Base-by-base conservation (phyloP, 257 asterid species). In the Solanum chilense region DNA sequence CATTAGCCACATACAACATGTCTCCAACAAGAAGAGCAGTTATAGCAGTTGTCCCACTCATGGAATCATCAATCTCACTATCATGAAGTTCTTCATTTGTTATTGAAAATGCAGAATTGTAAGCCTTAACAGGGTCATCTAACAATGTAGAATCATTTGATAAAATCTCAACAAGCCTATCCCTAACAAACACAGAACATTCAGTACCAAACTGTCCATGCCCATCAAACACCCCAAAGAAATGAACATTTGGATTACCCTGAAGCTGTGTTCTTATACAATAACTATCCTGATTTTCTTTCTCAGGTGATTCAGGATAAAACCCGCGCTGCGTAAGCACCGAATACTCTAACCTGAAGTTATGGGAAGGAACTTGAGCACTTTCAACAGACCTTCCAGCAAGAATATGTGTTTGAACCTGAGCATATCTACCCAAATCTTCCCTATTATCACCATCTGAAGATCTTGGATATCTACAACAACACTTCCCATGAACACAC, bases 21-120 rank as follows among this genome's bases (percentile, higher is more conserved):
- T 96, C 92, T 87, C 96, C 99, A 41, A 94, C 85, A 3, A 94
- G 90, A 12, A 96, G 94, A 49, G 93, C 96, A 13, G 99, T 94
- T 44, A 96, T 94, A 71, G 98, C 99, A 1, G 99, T 96, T 5
- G 99, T 96, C 49, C 99, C 99, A 92, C 98, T 95, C 99, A 96
- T 95, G 47, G 98, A 90, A 91, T 96, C 99, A 88, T 96, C 99
- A 86, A 96, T 91, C 13, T 89, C 93, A 85, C 94, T 94, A 58
- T 80, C 42, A 58, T 93, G 98, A 70, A 96, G 99, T 88, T 96
- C 99, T 35, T 93, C 94, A 89, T 96, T 96, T 13, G 97, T 90
- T 20, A 94, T 89, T 82, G 90, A 82, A 74, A 94, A 96, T 3
- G 99, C 98, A 31, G 93, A 60, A 49, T 92, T 93, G 83, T 92